phyloP scores from a whole-genome alignment of 768 basidiomycete genomes.

The Galerina marginata region DNA sequence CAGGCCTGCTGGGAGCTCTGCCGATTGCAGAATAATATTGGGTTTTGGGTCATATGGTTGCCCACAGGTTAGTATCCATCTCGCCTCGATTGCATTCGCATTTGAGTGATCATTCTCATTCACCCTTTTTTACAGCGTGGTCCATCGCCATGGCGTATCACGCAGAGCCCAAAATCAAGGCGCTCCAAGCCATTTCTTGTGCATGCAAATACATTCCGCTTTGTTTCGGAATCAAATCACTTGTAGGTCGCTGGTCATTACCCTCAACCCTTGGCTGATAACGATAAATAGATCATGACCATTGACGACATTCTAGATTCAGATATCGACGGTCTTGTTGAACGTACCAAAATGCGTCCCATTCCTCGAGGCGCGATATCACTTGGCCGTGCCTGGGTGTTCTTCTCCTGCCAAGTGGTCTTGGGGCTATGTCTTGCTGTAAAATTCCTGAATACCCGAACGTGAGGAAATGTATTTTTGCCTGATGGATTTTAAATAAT shows the following conservation, averaged over 20 bases:
- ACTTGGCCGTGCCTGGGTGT: neutral
- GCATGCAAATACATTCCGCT: neutral
- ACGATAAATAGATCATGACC: slow-evolving; percentile 5
- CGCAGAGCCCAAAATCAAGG: neutral
- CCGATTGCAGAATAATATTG: slow-evolving; percentile 9
- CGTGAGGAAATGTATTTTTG: neutral
- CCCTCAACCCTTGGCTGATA: neutral
- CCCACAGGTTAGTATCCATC: neutral
- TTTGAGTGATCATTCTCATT: no score
- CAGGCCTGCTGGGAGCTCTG: slow-evolving; percentile 11
- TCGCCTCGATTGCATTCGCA: no score
- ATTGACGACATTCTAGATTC: slow-evolving; percentile 11
- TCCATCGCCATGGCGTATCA: slow-evolving; percentile 10
- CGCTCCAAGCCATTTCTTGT: neutral
- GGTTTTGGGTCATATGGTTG: slow-evolving; percentile 8
- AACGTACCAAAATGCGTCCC: neutral
- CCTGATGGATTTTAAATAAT: neutral
- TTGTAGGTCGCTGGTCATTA: neutral
- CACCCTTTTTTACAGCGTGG: neutral
- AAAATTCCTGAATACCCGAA: neutral
- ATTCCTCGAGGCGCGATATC: neutral
- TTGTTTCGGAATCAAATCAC: slow-evolving; percentile 8
- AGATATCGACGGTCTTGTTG: slow-evolving; percentile 1
- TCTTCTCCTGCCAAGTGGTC: neutral
- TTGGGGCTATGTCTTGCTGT: neutral